Conservation (phyloP, 1,284 basidiomycete genomes). For the Veloporphyrellus conicus region DNA sequence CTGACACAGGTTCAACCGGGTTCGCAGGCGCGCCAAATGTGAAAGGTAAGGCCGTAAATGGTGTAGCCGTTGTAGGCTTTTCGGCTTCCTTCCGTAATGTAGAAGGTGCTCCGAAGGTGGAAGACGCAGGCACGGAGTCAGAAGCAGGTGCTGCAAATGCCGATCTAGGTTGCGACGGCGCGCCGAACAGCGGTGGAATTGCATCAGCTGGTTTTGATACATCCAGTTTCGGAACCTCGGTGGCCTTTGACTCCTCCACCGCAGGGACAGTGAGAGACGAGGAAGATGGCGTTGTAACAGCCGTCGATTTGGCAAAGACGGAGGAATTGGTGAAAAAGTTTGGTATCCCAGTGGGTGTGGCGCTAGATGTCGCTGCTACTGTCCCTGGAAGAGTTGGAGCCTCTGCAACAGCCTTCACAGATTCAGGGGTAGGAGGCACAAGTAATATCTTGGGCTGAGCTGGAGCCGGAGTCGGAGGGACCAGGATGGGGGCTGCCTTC, state of each 20-base stretch:
- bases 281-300: constrained; percentile 6
- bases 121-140: constrained; percentile 7
- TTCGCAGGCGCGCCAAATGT: constrained; percentile 23
- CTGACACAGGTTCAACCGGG: constrained; percentile 12
- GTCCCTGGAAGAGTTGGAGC: constrained; percentile 12
- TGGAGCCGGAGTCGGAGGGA: constrained; percentile 6
- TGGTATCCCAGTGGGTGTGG: constrained; percentile 33
- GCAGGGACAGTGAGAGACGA: constrained; percentile 5
- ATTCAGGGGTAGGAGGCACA: constrained; percentile 31
- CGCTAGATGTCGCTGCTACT: constrained; percentile 4
- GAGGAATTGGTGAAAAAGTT: constrained; percentile 49
- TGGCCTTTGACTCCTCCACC: constrained; percentile 11
- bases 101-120: constrained; percentile 5
- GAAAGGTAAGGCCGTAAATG: constrained; percentile 15
- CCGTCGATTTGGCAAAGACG: constrained; percentile 31
- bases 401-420: constrained; percentile 17
- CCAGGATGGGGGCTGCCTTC: constrained; percentile 3
- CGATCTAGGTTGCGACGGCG: constrained; percentile 10
- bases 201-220: constrained; percentile 8
- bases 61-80: constrained; percentile 2
- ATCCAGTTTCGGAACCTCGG: constrained; percentile 12
- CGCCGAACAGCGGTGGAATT: constrained; percentile 19
- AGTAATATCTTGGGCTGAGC: constrained; percentile 25
- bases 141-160: constrained; percentile 13
- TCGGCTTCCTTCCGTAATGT: constrained; percentile 20